Evolutionary conservation across 2,329 filamentous ascomycete species (phyloP), one percentile per base, ranked within the genome.

Genomic region (Aureobasidium sp.): DNA sequence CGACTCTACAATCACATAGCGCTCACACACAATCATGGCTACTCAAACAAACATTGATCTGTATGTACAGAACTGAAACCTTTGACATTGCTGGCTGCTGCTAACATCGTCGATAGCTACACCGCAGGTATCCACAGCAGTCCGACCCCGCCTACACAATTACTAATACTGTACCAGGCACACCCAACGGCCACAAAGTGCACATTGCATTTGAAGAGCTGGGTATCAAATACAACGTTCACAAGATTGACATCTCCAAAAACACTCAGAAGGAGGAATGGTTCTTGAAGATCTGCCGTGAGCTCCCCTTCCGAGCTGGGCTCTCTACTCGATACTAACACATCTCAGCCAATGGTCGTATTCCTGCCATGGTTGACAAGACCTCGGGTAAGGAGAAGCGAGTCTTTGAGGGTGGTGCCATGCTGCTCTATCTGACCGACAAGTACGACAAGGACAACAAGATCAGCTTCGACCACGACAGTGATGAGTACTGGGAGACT

Each of bases 231-330:
- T 72, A 72, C 59, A 69, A 65, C 15, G 67, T 69, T 3, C 69
- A 71, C 65, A 73, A 72, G n/a, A 71, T 80, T 42, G 70, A 80
- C 52, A 77, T 80, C 53, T 69, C 69, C 57, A 77, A 73, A 53
- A 78, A 79, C 53, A 66, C 69, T 3, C 77, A 79, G 64, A 80
- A 79, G 62, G 71, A 78, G 64, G 67, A 69, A 2, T 79, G 77
- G 76, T 80, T 75, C 66, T 64, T 79, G 47, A 72, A 76, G 48
- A 78, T 79, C 62, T 79, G 79, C 62, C 78, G 69, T 72, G 57
- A 37, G 64, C 62, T 27, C 17, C 11, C 17, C 17, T 47, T 29
- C 44, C n/a, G 6, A 9, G 14, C 12, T 25, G 39, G n/a, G 41
- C 9, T 11, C 14, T 22, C 3, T 5, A 9, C 20, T 17, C 1